Base-by-base conservation (phyloP, 768 basidiomycete species). In the Thelephora aurantiotincta region DNA sequence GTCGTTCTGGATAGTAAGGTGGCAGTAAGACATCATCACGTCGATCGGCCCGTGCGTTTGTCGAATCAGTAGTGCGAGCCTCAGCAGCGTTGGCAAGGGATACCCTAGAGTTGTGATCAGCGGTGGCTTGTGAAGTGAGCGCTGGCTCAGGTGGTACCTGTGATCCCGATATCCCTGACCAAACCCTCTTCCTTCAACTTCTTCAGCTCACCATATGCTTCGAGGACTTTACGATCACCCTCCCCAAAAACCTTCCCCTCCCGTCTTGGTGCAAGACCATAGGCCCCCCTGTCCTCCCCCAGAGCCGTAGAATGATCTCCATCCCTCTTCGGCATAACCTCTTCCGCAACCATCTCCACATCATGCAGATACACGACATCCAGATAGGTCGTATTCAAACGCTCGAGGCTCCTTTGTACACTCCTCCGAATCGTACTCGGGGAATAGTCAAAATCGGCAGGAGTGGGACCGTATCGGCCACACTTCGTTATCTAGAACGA, bases 281-380 rank as follows among this genome's bases (percentile, higher is more conserved):
- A 93, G 9, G 66, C 71, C 6, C 56, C 69, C 13, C 68, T 68
- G 33, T 82, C 76, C 1, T 61, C 66, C 9, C 58, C 61, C 16
- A 90, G 61, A 6, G 84, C 83, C 1, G 60, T 50, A 1, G 64
- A 57, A 55, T 80, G 80, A 51, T 78, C 69, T 3, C 84, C 85
- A 14, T 65, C 70, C 22, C 59, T 57, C 41, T 65, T 66, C 1
- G 80, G 73, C 23, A 65, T 55, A 36, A 80, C 65, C 34, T 64
- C 60, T 2, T 76, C 70, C 35, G 72, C 72, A 11, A 91, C 74
- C 53, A 78, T 87, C 65, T 92, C 90, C 43, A 85, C 74, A 58
- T 93, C 90, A 57, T 93, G 90, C 26, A 90, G 64, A 57, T 84
- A 90, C 0, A 90, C 84, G 0, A 69, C 67, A 54, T 93, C 90